Base-by-base conservation (phyloP, 306 rosid species). In the Cyamopsis tetragonoloba region DNA sequence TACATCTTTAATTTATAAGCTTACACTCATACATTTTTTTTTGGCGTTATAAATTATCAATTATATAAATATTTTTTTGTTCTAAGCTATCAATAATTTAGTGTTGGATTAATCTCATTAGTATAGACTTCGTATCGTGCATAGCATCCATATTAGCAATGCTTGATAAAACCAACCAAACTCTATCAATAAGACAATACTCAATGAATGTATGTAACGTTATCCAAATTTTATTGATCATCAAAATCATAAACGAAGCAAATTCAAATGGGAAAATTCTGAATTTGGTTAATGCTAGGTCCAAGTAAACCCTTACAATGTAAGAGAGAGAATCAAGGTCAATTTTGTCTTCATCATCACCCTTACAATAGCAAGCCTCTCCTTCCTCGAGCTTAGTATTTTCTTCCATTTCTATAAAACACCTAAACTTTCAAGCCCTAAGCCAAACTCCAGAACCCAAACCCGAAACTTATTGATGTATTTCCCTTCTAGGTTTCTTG, bases 381-480 rank as follows among this genome's bases (percentile, higher is more conserved):
- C 91, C 95, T 80, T 92, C 98, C 54, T 85, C 96, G 24, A 86
- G 81, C 68, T 86, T 89, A 28, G 71, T 70, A 66, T 74, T 53
- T 42, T 75, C 78, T 47, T 76, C 85, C 90, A 89, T 84, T 20
- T 60, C 75, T 44, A 70, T 71, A 41, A 58, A 59, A 68, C 73
- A 47, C 68, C 61, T 53, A 44, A 56, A 77, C 30, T 49, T 69
- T 70, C 68, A 30, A 74, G 78, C 81, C 80, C 79, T 55, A 81
- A 60, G 61, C 62, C 68, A 53, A 64, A 60, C 77, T 79, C 75
- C 77, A 83, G 50, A 72, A 68, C 86, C 60, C 73, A 69, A 83
- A 83, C 81, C 97, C 78, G 62, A 86, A 88, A 74, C 84, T 73
- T n/a, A n/a, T n/a, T n/a, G n/a, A n/a, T n/a, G n/a, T n/a, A n/a